Evolutionary conservation across 108 stramenopile species (phyloP), one percentile per base, ranked within the genome.

Genomic region (Pseudonitzschia pungens): DNA sequence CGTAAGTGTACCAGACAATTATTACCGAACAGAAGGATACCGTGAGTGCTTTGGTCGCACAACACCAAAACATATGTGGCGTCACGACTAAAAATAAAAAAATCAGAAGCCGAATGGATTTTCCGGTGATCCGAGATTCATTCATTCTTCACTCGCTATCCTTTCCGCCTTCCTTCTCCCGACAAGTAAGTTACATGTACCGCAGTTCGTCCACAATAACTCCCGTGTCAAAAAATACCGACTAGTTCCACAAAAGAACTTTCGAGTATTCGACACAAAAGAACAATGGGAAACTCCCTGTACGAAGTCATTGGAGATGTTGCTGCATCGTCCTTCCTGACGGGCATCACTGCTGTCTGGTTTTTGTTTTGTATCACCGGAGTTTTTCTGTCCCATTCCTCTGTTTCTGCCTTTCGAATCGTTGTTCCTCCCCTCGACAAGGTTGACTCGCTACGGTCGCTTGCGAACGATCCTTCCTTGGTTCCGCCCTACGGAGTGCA

Each of bases 401-500:
- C 24, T 2, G 54, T 55, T 3, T 22, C 21, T 24, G 2, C 54
- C 54, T 55, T 55, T 55, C 54, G 26, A 2, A 9, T 55, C 54
- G 26, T 10, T 4, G 24, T 26, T 26, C 54, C 54, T 55, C 54
- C 54, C 21, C 20, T 55, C 54, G 54, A 55, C 9, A 55, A 26
- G 24, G 54, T 22, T 5, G 54, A 10, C 21, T 55, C 54, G 54
- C 20, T 55, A 2, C 54, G 12, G 26, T 55, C 54, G 24, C 9
- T 55, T 24, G 22, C 24, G 54, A 21, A 22, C 5, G 54, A 55
- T 24, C 26, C 54, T 4, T 55, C 54, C 32, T 12, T 63, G 27
- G 62, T 41, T 63, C 31, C 62, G 14, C 62, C 62, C n/a, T 63
- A 40, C 62, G 40, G 28, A 4, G 18, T 63, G 7, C 7, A 31